Evolutionary conservation across 2,329 filamentous ascomycete genomes (phyloP).

Genomic region (Huntiella decipiens): DNA sequence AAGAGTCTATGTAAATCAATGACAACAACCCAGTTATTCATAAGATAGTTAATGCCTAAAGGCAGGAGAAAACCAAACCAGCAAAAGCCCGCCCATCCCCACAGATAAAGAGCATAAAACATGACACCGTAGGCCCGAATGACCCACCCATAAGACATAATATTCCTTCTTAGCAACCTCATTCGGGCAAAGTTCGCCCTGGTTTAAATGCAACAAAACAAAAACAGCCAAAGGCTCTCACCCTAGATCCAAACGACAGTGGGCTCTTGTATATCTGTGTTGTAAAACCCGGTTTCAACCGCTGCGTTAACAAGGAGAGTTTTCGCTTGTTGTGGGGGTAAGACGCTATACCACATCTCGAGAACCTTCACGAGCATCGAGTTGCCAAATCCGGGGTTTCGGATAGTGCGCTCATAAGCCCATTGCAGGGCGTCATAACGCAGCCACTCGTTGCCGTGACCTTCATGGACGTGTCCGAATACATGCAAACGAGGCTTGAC

Average conservation of each 20-base stretch:
- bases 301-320: conserved; percentile 7
- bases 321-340: background rate
- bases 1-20: no score
- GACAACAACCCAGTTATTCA: no score
- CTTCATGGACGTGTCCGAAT: conserved; percentile 23
- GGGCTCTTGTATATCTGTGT: background rate
- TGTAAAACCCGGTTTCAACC: conserved; percentile 2
- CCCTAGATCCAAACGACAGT: background rate
- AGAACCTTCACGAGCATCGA: background rate
- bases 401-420: conserved; percentile 16
- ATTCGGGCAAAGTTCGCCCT: background rate
- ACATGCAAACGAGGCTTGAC: conserved; percentile 6
- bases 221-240: background rate
- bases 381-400: background rate
- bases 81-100: no score
- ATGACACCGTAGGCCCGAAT: no score
- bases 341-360: background rate
- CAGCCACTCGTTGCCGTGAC: conserved; percentile 46
- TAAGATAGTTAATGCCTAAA: no score
- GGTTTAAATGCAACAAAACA: background rate
- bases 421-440: conserved; percentile 58
- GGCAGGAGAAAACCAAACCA: no score
- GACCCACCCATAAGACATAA: no score
- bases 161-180: no score
- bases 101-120: no score